Evolutionary conservation across 805 yeast genomes (phyloP).

Genomic region (Zygoascus ofunaensis): DNA sequence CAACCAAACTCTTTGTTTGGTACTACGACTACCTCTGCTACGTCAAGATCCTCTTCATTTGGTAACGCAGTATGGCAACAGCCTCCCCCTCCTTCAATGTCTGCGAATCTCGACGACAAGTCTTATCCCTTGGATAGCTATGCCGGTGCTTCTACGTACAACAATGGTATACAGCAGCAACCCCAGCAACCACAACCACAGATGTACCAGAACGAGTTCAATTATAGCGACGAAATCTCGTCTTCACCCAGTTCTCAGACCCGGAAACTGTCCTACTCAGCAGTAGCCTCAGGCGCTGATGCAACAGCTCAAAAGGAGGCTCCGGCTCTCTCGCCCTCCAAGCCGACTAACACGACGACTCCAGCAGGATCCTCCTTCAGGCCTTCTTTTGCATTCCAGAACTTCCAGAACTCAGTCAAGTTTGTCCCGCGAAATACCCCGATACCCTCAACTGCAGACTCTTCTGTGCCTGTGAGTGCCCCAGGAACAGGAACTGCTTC

Average conservation of each 20-base stretch:
- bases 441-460: neutral
- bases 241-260: neutral
- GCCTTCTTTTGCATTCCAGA: neutral
- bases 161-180: no score
- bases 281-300: conserved; percentile 1
- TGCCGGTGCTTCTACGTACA: neutral
- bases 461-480: no score
- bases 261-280: neutral
- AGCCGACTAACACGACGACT: no score
- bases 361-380: neutral
- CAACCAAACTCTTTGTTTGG: neutral
- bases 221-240: neutral
- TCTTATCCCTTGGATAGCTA: neutral
- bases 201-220: neutral
- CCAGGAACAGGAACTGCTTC: no score
- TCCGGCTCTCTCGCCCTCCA: neutral
- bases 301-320: neutral
- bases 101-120: neutral
- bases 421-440: neutral
- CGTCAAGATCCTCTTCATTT: conserved; percentile 14
- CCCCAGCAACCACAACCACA: neutral
- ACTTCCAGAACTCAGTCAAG: neutral
- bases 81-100: neutral
- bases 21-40: conserved; percentile 1
- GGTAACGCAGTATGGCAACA: conserved; percentile 15